phyloP scores from a whole-genome alignment of 1,284 basidiomycete genomes.

The Boletus semigastroideus region DNA sequence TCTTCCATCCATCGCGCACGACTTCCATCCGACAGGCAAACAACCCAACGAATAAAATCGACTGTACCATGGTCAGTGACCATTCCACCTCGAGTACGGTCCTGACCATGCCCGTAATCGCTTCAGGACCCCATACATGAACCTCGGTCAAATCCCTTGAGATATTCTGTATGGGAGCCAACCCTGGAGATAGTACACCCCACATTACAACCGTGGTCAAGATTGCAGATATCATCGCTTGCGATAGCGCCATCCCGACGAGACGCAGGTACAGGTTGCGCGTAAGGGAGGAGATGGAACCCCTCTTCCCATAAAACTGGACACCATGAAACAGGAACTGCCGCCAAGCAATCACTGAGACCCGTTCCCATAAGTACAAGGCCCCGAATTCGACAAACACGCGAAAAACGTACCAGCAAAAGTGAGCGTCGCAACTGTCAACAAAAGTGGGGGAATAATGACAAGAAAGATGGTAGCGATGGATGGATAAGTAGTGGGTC shows the following conservation, averaged over 20 bases:
- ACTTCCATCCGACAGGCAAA: slow-evolving; percentile 33
- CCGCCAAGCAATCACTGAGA: slow-evolving; percentile 26
- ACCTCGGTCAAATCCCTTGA: slow-evolving; percentile 20
- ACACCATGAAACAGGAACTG: slow-evolving; percentile 31
- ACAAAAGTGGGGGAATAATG: slow-evolving; percentile 54
- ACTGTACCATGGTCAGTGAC: slow-evolving; percentile 38
- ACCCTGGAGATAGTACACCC: slow-evolving; percentile 19
- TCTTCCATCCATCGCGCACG: slow-evolving; percentile 7
- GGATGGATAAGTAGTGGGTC: slow-evolving; percentile 56
- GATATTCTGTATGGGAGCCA: slow-evolving; percentile 16
- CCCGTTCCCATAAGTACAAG: neutral
- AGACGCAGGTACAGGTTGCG: slow-evolving; percentile 42
- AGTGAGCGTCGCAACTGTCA: slow-evolving; percentile 44
- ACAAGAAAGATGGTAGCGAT: slow-evolving; percentile 51
- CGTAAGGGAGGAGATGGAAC: slow-evolving; percentile 28
- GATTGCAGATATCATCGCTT: slow-evolving; percentile 30
- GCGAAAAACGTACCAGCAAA: slow-evolving; percentile 39
- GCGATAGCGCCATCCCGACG: slow-evolving; percentile 40
- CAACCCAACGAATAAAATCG: slow-evolving; percentile 39
- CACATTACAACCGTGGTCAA: slow-evolving; percentile 17
- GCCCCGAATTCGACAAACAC: neutral
- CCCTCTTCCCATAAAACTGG: slow-evolving; percentile 26
- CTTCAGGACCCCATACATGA: slow-evolving; percentile 9
- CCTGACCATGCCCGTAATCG: slow-evolving; percentile 20
- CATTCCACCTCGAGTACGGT: slow-evolving; percentile 40